A percentile compares a stretch with the other conserved stretches of the same genome.
phyloP scores from a whole-genome alignment of 2,329 filamentous ascomycete species.

The Exophiala oligosperma region DNA sequence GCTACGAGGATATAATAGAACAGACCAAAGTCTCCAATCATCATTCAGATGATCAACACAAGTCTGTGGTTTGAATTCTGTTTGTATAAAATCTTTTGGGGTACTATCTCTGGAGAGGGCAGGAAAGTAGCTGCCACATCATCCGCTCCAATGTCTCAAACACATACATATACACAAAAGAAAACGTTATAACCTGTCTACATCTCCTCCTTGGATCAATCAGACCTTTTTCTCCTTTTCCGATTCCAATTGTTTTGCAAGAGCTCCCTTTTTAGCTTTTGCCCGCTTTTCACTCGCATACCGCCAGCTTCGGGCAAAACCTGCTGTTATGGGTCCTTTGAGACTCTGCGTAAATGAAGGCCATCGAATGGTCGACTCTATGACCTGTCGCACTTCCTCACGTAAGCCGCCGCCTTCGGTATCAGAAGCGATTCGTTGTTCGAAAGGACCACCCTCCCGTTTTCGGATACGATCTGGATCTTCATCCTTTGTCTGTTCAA shows the following conservation, averaged over 20 bases:
- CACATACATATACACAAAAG: conserved; percentile 11
- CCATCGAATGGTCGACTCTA: conserved; percentile 88
- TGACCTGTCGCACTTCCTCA: conserved; percentile 69
- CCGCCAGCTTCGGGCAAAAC: conserved; percentile 65
- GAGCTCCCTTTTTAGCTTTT: conserved; percentile 33
- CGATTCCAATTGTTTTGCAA: conserved; percentile 7
- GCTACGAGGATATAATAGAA: too few relatives aligned
- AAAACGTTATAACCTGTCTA: not conserved
- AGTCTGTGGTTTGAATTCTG: not conserved
- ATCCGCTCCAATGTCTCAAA: not conserved
- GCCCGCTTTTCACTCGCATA: conserved; percentile 81
- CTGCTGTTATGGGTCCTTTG: conserved; percentile 81
- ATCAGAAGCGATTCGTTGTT: conserved; percentile 76
- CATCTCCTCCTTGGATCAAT: not conserved
- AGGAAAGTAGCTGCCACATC: conserved; percentile 28
- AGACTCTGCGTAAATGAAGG: conserved; percentile 84
- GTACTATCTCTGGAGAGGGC: conserved; percentile 5
- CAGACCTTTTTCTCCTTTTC: conserved; percentile 7
- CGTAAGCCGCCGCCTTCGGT: conserved; percentile 63
- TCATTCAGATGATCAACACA: too few relatives aligned
- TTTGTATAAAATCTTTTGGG: not conserved
- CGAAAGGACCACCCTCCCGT: conserved; percentile 79
- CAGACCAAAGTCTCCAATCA: too few relatives aligned
- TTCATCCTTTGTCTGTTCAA: conserved; percentile 71
- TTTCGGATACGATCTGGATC: conserved; percentile 65